phyloP scores from a whole-genome alignment of 208 protist genomes.

The Novymonas esmeraldas region DNA sequence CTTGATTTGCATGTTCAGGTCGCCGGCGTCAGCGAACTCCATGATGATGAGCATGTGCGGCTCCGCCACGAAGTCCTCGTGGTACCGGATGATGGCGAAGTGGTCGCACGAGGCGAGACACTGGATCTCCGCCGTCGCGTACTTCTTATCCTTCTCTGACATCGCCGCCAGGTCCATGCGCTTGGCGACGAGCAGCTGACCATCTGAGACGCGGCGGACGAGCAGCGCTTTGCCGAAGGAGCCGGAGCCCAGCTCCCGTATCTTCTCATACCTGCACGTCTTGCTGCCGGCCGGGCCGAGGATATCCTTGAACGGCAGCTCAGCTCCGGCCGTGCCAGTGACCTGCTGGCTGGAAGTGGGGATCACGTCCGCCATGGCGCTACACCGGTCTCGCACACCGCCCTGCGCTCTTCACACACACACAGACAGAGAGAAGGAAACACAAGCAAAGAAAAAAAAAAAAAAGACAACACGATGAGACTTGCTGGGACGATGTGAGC shows the following conservation, averaged over 20 bases:
- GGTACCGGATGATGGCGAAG: conserved; percentile 90
- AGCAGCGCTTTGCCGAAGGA: conserved; percentile 83
- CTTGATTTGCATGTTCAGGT: conserved; percentile 86
- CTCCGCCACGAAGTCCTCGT: conserved; percentile 60
- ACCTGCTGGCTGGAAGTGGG: conserved; percentile 42
- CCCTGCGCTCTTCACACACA: too few species aligned
- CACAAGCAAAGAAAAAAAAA: too few species aligned
- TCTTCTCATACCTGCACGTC: conserved; percentile 43
- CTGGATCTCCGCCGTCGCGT: conserved; percentile 92
- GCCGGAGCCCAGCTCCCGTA: conserved; percentile 83
- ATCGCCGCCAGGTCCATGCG: conserved; percentile 88
- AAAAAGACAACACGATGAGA: too few species aligned
- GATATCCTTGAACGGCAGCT: conserved; percentile 43
- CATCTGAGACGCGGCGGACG: conserved; percentile 74
- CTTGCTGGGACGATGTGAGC: too few species aligned
- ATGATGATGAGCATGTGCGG: conserved; percentile 84
- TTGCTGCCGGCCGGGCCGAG: conserved; percentile 40
- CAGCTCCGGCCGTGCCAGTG: conserved; percentile 1
- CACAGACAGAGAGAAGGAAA: too few species aligned
- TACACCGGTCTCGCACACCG: too few species aligned
- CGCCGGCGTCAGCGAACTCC: conserved; percentile 88
- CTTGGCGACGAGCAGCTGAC: conserved; percentile 84
- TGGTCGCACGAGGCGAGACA: conserved; percentile 89
- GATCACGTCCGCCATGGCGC: conserved; percentile 41
- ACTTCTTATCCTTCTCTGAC: conserved; percentile 85